Base-by-base conservation (phyloP, 2,329 filamentous ascomycete species). In the Trichophyton equinum region DNA sequence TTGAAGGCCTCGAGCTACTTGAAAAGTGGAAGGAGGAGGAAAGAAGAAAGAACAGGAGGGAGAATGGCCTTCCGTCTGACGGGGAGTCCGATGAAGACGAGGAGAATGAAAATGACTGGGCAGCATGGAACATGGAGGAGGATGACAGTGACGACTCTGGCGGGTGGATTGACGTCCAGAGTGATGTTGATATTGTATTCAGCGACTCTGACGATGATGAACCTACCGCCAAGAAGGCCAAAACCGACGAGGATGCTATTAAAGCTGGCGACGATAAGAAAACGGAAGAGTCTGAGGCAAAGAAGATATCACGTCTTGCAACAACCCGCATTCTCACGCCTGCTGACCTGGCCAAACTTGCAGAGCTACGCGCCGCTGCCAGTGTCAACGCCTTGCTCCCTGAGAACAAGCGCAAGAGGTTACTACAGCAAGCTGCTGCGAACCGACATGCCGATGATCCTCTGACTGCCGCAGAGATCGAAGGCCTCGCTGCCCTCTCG, bases 1-100 rank as follows among this genome's bases (percentile, higher is more conserved):
- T 99, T 60, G 91, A 96, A 72, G 94, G 94, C 18, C 80, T 99
- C 7, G 92, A 97, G 65, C 79, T 99, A 20, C 80, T 99, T 8
- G 91, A 90, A 71, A 84, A 90, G 73, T 97, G 89, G 87, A 97
- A 97, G 75, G 88, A 91, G 63, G 90, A 96, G 66, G 89, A 97
- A 73, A 85, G 83, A 70, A 83, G 85, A 72, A 83, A 85, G 71
- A 91, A 85, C 74, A 81, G 84, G 55, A 80, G 81, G 22, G 90
- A 87, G 67, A 83, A 82, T 68, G 88, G 86, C 20, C 76, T 89
- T 2, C 77, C 83, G 20, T 77, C 77, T 0, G 85, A 86, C 68
- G 82, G 79, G 4, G 79, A 79, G 49, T 83, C 79, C 42, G 83
- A 79, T 36, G 85, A 83, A 30, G 83, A 79, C 36, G 85, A 83